Evolutionary conservation across 306 rosid genomes (phyloP).

Genomic region (Delonix regia): DNA sequence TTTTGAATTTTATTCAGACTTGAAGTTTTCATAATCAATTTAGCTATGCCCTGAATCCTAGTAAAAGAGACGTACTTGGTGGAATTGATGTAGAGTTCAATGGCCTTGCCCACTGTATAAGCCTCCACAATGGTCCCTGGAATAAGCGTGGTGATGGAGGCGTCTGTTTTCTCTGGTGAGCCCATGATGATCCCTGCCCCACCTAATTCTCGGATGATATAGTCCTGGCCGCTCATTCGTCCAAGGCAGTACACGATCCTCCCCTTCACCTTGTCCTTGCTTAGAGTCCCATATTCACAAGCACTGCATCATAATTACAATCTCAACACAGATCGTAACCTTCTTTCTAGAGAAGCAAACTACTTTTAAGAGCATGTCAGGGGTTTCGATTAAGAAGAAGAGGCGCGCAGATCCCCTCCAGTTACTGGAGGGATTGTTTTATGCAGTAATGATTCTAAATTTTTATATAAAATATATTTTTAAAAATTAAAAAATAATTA

Average conservation of each 20-base stretch:
- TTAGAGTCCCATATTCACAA: conserved; percentile 65
- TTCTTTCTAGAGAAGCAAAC: neutral
- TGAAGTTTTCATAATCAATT: neutral
- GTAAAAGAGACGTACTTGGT: conserved; percentile 54
- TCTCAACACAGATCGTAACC: conserved; percentile 10
- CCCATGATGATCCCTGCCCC: conserved; percentile 69
- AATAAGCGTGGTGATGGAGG: conserved; percentile 48
- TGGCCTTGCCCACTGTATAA: conserved; percentile 35
- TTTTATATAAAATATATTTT: too few relatives aligned
- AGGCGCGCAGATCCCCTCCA: too few relatives aligned
- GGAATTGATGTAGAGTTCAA: conserved; percentile 70
- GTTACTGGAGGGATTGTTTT: too few relatives aligned
- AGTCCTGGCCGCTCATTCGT: conserved; percentile 41
- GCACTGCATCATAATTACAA: conserved; percentile 47
- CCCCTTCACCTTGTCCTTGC: conserved; percentile 61
- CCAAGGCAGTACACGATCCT: conserved; percentile 71
- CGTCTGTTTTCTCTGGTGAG: conserved; percentile 36
- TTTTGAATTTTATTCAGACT: neutral
- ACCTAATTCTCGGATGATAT: conserved; percentile 46
- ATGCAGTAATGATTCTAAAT: too few relatives aligned
- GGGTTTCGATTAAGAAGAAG: neutral
- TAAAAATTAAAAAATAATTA: too few relatives aligned
- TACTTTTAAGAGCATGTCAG: neutral
- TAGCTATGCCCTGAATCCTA: neutral
- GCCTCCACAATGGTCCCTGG: conserved; percentile 52